A percentile compares a stretch with the other conserved stretches of the same genome.
phyloP scores from a whole-genome alignment of 192 early-diverging fungal genomes.

The Linnemannia elongata region DNA sequence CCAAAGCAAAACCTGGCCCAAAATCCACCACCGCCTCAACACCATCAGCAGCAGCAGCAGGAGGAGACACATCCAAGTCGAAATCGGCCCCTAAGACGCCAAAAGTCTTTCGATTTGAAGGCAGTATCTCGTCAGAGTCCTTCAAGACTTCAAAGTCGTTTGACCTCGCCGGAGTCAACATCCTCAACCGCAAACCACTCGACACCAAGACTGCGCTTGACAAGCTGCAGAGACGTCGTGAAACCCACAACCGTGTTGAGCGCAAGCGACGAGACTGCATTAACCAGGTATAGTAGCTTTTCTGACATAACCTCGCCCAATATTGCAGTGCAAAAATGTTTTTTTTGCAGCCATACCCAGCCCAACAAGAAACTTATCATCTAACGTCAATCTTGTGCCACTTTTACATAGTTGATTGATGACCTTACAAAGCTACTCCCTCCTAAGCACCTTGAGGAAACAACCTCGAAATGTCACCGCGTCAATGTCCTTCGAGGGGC shows the following conservation, averaged over 20 bases:
- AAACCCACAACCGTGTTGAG: conserved; percentile 84
- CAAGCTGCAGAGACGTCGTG: conserved; percentile 71
- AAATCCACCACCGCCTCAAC: conserved; percentile 2
- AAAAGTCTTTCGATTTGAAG: conserved; percentile 50
- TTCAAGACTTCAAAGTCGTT: conserved; percentile 55
- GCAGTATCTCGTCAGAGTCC: conserved; percentile 47
- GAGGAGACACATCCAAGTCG: neutral
- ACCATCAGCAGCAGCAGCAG: too few relatives aligned
- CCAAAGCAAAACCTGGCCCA: conserved; percentile 12
- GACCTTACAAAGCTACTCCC: conserved; percentile 30
- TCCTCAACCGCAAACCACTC: conserved; percentile 33
- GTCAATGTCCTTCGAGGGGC: conserved; percentile 51
- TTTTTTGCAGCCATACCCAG: neutral
- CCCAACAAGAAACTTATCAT: neutral
- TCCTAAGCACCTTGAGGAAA: conserved; percentile 31
- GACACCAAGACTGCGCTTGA: conserved; percentile 31
- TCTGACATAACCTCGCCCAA: neutral
- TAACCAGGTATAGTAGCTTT: conserved; percentile 58
- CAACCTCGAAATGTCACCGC: conserved; percentile 39
- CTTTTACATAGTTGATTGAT: conserved; percentile 16
- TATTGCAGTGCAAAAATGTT: neutral
- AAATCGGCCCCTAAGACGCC: conserved; percentile 13
- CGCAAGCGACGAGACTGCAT: conserved; percentile 80
- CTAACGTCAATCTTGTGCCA: neutral
- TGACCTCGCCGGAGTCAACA: conserved; percentile 53